Conservation (phyloP, 371 early-diverging fungal species). For the Massospora cicadina region DNA sequence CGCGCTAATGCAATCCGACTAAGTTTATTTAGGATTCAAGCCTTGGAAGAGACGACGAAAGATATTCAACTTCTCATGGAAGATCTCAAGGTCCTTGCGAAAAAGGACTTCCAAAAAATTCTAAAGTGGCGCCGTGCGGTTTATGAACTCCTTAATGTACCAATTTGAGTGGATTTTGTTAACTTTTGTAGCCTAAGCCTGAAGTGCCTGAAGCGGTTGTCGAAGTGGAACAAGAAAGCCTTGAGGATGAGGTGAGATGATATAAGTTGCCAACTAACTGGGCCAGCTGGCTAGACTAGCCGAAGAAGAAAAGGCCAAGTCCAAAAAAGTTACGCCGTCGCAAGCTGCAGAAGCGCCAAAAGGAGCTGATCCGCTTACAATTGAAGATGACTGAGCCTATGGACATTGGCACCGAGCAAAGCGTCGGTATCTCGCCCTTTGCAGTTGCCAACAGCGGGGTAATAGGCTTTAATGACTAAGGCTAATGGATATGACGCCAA, state of each 20-base stretch:
- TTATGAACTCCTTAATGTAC: conserved; percentile 34
- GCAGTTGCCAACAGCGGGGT: not conserved
- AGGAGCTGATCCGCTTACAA: conserved; percentile 67
- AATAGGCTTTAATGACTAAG: conserved; percentile 11
- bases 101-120: conserved; percentile 73
- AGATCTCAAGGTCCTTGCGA: conserved; percentile 86
- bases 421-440: conserved; percentile 22
- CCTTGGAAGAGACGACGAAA: conserved; percentile 44
- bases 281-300: conserved; percentile 31
- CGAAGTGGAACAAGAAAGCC: conserved; percentile 27
- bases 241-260: conserved; percentile 32
- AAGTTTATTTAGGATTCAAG: conserved; percentile 12
- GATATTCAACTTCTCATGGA: conserved; percentile 57
- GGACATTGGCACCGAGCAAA: conserved; percentile 65
- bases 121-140: conserved; percentile 73
- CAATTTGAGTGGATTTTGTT: conserved; percentile 14
- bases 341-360: conserved; percentile 57
- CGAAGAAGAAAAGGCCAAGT: conserved; percentile 34
- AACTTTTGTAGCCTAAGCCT: conserved; percentile 15
- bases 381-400: conserved; percentile 80
- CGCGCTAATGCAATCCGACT: no score
- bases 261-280: conserved; percentile 12
- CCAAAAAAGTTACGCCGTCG: conserved; percentile 37
- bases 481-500: not conserved
- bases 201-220: conserved; percentile 28